Base-by-base conservation (phyloP, 306 rosid species). In the Prosopis cineraria region DNA sequence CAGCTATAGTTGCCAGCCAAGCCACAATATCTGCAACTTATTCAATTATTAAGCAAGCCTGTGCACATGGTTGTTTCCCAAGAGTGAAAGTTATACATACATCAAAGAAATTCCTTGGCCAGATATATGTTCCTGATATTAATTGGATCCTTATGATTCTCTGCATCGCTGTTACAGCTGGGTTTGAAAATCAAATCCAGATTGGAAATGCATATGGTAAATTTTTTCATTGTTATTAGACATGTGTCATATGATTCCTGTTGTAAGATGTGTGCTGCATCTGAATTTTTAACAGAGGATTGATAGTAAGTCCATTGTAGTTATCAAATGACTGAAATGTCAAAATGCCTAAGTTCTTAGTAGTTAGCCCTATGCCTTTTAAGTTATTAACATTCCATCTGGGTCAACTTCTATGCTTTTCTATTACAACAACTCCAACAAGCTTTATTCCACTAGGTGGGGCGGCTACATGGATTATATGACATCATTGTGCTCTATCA, bases 121-220 rank as follows among this genome's bases (percentile, higher is more conserved):
- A 95, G 80, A 95, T 93, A 70, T 95, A 95, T 82, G 77, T 89
- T 80, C 98, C 98, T 25, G 99, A 95, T 70, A 87, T 95, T 66
- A 95, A 95, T 67, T 95, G 98, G 98, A 84, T 95, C 82, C 94
- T 95, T 64, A 93, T 95, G 99, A 43, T 95, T 85, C 97, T 95
- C 47, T 95, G 99, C 85, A 90, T 95, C 79, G 88, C 89, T 1
- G 98, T 95, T 65, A 93, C 99, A 7, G 97, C 93, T 59, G 97
- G 99, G 73, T 95, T 95, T n/a, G 80, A 84, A 87, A 90, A 95
- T 77, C 96, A 93, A 86, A 88, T 53, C 85, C 97, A 93, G 82
- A 93, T 95, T 78, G 99, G 98, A 82, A 95, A 95, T 88, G 99
- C 99, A 50, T 90, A 88, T 80, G 99, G 97, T 92, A 88, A 63